A percentile compares a stretch with the other conserved stretches of the same genome.
Conservation (phyloP, 441 rosid species). For the Rhodomyrtus psidioides region DNA sequence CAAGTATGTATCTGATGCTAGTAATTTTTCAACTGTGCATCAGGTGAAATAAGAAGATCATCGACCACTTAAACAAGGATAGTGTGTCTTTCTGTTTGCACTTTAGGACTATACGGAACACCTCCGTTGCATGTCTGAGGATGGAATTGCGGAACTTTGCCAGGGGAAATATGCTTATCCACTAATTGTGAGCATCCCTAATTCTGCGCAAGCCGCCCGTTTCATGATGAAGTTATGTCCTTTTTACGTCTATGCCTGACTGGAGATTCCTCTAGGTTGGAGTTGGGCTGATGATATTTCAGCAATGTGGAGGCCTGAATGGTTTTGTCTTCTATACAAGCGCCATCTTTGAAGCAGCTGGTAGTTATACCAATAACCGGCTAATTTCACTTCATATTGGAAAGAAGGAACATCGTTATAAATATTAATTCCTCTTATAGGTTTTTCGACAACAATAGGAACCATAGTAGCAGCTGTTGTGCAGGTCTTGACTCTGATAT, state of each 20-base stretch:
- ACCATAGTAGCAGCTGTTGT: neutral
- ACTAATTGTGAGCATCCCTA: constrained; percentile 23
- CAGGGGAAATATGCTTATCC: constrained; percentile 38
- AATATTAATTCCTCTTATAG: neutral
- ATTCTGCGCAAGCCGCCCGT: neutral
- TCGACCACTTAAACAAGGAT: neutral
- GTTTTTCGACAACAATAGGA: constrained; percentile 3
- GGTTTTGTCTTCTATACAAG: constrained; percentile 15
- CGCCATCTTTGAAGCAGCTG: constrained; percentile 22
- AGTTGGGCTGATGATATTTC: constrained; percentile 25
- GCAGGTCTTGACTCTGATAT: neutral
- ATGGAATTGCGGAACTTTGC: constrained; percentile 26
- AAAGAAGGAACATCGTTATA: neutral
- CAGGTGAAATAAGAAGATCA: neutral
- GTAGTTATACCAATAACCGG: constrained; percentile 1
- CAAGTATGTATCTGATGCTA: constrained; percentile 18
- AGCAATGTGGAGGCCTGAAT: constrained; percentile 24
- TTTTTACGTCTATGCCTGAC: neutral
- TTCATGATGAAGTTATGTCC: neutral
- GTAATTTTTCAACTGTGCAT: neutral
- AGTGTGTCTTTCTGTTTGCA: neutral
- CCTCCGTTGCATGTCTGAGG: constrained; percentile 18
- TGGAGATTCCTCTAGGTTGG: constrained; percentile 13
- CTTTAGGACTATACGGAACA: constrained; percentile 32
- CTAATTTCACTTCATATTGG: neutral